These are phyloP conservation scores for Tricholoma terreum DNA, from an alignment of 768 basidiomycete genomes.

Conservation along the genomic window DNA sequence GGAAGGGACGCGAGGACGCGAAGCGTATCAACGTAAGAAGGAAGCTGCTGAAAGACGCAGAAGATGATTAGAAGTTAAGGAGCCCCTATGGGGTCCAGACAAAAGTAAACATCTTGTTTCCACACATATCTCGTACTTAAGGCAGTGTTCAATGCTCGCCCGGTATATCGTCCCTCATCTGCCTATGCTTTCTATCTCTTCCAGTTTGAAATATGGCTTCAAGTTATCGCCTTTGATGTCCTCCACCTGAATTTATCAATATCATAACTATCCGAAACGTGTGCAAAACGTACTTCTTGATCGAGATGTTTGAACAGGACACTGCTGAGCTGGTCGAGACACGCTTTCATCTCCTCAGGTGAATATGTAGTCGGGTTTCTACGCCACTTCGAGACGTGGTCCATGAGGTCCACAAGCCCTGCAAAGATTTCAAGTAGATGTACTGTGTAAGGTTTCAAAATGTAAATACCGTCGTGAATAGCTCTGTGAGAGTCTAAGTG, in stretches of 20 bases:
- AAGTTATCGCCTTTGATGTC: conserved; percentile 51
- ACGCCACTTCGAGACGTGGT: conserved; percentile 40
- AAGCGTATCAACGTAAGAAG: not conserved
- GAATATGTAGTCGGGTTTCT: conserved; percentile 45
- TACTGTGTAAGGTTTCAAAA: not conserved
- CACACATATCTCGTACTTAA: no score
- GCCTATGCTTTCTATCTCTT: conserved; percentile 35
- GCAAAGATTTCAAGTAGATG: not conserved
- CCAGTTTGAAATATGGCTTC: conserved; percentile 49
- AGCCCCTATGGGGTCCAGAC: no score
- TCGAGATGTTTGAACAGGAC: conserved; percentile 53
- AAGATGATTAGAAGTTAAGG: not conserved
- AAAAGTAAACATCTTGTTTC: not conserved
- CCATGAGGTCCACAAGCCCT: conserved; percentile 45
- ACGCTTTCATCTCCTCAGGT: conserved; percentile 45
- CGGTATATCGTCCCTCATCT: conserved; percentile 40
- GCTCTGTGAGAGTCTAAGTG: conserved; percentile 49
- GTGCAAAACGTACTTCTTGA: conserved; percentile 39
- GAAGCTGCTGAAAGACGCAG: not conserved
- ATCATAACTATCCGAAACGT: not conserved
- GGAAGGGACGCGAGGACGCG: not conserved
- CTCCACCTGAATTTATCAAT: conserved; percentile 32
- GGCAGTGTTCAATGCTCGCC: no score
- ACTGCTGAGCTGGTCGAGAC: conserved; percentile 46
- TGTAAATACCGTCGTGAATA: conserved; percentile 47